Percentiles rank a stretch among this genome's conserved stretches.
Evolutionary conservation across 2,329 filamentous ascomycete genomes (phyloP).

Genomic region (Aureobasidium sp.): DNA sequence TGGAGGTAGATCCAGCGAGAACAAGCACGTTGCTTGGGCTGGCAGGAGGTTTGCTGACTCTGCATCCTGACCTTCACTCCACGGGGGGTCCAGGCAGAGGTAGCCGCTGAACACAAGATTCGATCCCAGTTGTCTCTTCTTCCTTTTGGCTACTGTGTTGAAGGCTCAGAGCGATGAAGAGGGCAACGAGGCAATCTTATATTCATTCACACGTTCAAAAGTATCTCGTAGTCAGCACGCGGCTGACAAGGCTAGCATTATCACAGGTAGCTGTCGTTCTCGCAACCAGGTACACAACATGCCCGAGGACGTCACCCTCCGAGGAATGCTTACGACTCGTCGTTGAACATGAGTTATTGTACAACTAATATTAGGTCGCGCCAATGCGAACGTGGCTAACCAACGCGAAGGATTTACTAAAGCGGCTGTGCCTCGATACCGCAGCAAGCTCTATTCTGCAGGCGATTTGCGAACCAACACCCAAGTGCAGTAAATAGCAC

Average conservation of each 20-base stretch:
- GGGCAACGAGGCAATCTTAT: neutral
- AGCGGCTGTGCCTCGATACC: neutral
- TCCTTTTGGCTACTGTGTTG: too few relatives aligned
- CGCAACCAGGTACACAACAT: conserved; percentile 3
- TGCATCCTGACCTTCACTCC: too few relatives aligned
- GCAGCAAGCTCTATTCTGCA: neutral
- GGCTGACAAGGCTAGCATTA: neutral
- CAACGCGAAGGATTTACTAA: neutral
- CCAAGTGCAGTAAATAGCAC: conserved; percentile 13
- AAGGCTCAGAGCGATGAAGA: neutral
- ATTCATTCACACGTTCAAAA: neutral
- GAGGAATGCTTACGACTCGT: conserved; percentile 1
- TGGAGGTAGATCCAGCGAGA: neutral
- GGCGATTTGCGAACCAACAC: conserved; percentile 8
- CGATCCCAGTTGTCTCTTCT: too few relatives aligned
- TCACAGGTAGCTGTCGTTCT: neutral
- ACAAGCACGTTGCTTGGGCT: neutral
- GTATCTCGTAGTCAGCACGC: neutral
- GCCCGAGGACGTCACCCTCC: neutral
- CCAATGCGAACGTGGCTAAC: neutral
- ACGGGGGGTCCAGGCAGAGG: neutral
- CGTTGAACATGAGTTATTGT: neutral
- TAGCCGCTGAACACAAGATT: neutral
- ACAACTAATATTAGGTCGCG: conserved; percentile 10
- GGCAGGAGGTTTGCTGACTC: neutral